Conservation (phyloP, 2,329 filamentous ascomycete species). For the Aspergillus uvarum region DNA sequence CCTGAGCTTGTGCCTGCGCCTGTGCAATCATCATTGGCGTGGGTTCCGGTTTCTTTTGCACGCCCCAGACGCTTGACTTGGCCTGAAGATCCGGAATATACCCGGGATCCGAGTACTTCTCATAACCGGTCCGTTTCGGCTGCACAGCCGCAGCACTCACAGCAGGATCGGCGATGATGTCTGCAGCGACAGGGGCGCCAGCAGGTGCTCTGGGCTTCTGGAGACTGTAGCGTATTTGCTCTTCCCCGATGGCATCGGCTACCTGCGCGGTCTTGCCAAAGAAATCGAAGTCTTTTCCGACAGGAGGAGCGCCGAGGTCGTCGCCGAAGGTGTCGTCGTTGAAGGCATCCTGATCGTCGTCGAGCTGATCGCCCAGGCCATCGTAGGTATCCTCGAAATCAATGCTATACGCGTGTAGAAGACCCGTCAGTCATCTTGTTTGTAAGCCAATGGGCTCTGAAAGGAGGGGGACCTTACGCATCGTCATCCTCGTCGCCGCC, state of each 20-base stretch:
- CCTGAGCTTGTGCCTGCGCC: not conserved
- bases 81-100: conserved; percentile 88
- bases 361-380: conserved; percentile 83
- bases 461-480: conserved; percentile 52
- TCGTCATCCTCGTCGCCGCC: conserved; percentile 62
- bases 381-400: conserved; percentile 99
- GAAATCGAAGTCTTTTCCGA: conserved; percentile 96
- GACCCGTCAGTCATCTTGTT: not conserved
- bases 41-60: conserved; percentile 45
- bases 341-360: conserved; percentile 89
- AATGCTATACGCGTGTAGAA: conserved; percentile 49
- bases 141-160: conserved; percentile 45
- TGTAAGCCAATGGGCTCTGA: not conserved
- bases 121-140: conserved; percentile 78
- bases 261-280: conserved; percentile 90
- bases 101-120: conserved; percentile 81
- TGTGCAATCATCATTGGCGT: not conserved
- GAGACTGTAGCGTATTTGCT: conserved; percentile 79
- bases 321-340: conserved; percentile 92
- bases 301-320: conserved; percentile 48
- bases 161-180: conserved; percentile 44
- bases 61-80: conserved; percentile 89
- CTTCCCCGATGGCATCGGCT: conserved; percentile 81
- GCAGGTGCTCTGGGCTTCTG: conserved; percentile 59
- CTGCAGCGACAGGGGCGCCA: conserved; percentile 32